Evolutionary conservation across 2,329 filamentous ascomycete genomes (phyloP), one percentile per base, ranked within the genome.

Genomic region (Colletotrichum euphorbiae): DNA sequence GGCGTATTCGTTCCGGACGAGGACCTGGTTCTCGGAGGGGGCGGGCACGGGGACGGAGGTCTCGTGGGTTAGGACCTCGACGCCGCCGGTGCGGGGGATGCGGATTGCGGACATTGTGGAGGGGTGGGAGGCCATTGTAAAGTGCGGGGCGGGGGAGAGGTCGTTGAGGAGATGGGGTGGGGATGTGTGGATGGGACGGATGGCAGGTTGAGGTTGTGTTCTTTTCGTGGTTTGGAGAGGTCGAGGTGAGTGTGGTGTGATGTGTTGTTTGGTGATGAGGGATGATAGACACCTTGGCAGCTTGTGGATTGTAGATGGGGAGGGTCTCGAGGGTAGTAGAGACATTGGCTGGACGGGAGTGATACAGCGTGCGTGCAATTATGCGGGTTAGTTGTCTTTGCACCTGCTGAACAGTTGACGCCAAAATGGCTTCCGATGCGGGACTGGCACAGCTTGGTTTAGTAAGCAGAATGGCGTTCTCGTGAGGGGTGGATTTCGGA

Each of bases 1-100:
- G 55, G 91, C 85, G 76, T 87, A 92, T 71, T 90, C 88, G 79
- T 97, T 97, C 80, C 91, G 91, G 67, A 97, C 87, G 4, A 97
- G 86, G 21, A 97, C 80, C 72, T 97, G 85, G 67, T 89, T 90
- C n/a, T 90, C 87, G 40, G 87, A 82, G 2, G 86, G 87, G 56
- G 84, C 81, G 0, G 93, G 93, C 1, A 97, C 87, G 6, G 91
- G 89, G 3, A 93, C 77, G 75, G 93, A 88, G 74, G 86, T 91
- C 74, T 86, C 90, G 79, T 91, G 89, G 74, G 93, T 82, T 19
- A 95, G 81, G 21, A 93, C 91, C 50, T 93, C 91, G 1, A 86
- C 83, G 8, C 90, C 91, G 69, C 92, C 92, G 19, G 84, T 92
- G 82, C 91, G 89, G 73, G 91, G 87, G 73, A 94, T 88, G 52